Percentiles rank a stretch among this genome's conserved stretches.
Evolutionary conservation across 208 protist species (phyloP).

Genomic region (Wallacemonas collosoma): DNA sequence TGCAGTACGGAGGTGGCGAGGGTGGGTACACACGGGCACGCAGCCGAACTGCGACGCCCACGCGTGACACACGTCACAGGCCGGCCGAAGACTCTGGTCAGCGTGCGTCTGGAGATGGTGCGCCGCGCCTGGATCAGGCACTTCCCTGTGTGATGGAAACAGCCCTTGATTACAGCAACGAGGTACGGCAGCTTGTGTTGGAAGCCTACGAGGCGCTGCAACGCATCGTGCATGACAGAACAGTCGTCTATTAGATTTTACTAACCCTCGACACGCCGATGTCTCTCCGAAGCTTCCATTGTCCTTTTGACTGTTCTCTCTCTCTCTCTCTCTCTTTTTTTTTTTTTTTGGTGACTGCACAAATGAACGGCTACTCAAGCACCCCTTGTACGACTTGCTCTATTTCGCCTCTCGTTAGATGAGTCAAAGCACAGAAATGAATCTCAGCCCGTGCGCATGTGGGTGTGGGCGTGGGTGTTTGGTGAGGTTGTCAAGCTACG

Average conservation of each 20-base stretch:
- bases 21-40: neutral
- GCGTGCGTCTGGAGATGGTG: neutral
- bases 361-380: neutral
- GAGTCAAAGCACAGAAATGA: too few species aligned
- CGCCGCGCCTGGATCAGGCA: conserved; percentile 15
- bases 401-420: too few species aligned
- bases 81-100: neutral
- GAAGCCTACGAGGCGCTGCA: conserved; percentile 42
- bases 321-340: conserved; percentile 10
- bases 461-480: too few species aligned
- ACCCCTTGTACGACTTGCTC: too few species aligned
- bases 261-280: neutral
- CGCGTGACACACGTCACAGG: neutral
- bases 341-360: conserved; percentile 3
- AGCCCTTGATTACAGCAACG: conserved; percentile 74
- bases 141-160: conserved; percentile 67
- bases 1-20: conserved; percentile 29
- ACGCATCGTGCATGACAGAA: conserved; percentile 26
- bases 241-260: neutral
- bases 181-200: conserved; percentile 57
- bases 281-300: too few species aligned
- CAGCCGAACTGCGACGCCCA: conserved; percentile 1
- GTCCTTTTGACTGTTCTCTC: neutral
- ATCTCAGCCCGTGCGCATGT: too few species aligned
- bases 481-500: too few species aligned